Evolutionary conservation across 805 yeast genomes (phyloP).

Genomic region (Priceomyces castillae): DNA sequence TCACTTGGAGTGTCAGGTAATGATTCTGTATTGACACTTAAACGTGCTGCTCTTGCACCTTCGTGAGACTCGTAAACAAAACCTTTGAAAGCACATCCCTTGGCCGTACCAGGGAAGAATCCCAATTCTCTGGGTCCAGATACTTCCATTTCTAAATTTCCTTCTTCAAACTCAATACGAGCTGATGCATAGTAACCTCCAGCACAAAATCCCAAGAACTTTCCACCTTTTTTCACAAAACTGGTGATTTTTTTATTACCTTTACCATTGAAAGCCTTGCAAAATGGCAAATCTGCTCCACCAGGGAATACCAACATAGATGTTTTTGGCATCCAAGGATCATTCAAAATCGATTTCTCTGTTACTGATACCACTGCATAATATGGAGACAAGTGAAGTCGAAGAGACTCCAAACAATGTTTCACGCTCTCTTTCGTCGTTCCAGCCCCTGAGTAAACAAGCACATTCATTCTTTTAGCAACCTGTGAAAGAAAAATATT

Average conservation of each 20-base stretch:
- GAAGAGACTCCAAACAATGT: conserved; percentile 74
- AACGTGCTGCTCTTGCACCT: conserved; percentile 64
- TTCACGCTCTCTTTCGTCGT: conserved; percentile 83
- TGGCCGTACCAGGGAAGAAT: conserved; percentile 77
- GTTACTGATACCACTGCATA: conserved; percentile 81
- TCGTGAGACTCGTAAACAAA: conserved; percentile 72
- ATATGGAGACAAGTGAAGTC: conserved; percentile 74
- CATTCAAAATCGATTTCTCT: conserved; percentile 59
- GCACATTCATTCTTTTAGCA: conserved; percentile 30
- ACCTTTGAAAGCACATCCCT: conserved; percentile 82
- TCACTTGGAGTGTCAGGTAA: conserved; percentile 24
- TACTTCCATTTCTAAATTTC: conserved; percentile 69
- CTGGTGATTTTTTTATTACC: conserved; percentile 61
- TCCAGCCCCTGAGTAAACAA: conserved; percentile 58
- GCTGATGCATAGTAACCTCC: conserved; percentile 86
- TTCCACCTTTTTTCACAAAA: conserved; percentile 77
- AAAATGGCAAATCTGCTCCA: conserved; percentile 92
- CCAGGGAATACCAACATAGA: conserved; percentile 87
- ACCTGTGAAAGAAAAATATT: not conserved
- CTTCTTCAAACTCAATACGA: conserved; percentile 80
- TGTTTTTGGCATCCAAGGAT: conserved; percentile 87
- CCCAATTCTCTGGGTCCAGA: conserved; percentile 79
- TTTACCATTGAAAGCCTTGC: conserved; percentile 65
- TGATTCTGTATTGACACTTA: conserved; percentile 38
- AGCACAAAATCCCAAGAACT: conserved; percentile 86